phyloP scores from a whole-genome alignment of 1,284 basidiomycete genomes.

The Peniophora sp. region DNA sequence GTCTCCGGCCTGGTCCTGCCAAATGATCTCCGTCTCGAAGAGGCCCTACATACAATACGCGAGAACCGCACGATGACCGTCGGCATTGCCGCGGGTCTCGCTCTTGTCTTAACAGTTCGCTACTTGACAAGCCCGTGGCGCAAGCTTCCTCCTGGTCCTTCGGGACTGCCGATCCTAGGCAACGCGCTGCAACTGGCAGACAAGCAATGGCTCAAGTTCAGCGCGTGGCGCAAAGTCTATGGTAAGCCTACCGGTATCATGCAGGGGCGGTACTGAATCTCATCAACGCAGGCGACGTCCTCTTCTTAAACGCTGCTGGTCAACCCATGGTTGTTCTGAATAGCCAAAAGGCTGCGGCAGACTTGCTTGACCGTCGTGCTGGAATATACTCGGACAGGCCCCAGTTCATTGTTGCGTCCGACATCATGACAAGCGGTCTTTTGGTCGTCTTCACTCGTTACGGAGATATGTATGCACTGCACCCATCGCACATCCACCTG shows the following conservation, averaged over 20 bases:
- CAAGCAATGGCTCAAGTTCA: conserved; percentile 13
- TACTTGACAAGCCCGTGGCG: conserved; percentile 10
- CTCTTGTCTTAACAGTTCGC: conserved; percentile 1
- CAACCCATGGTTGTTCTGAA: conserved; percentile 18
- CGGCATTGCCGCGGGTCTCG: conserved; percentile 1
- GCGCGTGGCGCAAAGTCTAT: conserved; percentile 11
- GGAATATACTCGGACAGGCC: conserved; percentile 18
- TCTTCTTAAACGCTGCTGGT: conserved; percentile 17
- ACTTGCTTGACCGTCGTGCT: conserved; percentile 19
- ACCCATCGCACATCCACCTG: too few species aligned
- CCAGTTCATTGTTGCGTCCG: conserved; percentile 9
- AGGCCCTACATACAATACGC: background rate
- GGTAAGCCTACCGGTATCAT: conserved; percentile 3
- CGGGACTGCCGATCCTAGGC: conserved; percentile 12
- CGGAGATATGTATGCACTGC: background rate
- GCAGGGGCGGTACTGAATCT: background rate
- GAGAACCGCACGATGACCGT: background rate
- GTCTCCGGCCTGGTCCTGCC: too few species aligned
- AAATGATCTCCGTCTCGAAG: too few species aligned
- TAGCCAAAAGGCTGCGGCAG: conserved; percentile 14
- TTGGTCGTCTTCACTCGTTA: background rate
- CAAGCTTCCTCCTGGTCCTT: conserved; percentile 13
- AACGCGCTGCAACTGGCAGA: conserved; percentile 11
- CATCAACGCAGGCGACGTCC: conserved; percentile 15
- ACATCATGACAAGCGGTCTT: conserved; percentile 8